A percentile compares a stretch with the other conserved stretches of the same genome.
Evolutionary conservation across 2,329 filamentous ascomycete genomes (phyloP).

Genomic region (Alternaria gaisen): DNA sequence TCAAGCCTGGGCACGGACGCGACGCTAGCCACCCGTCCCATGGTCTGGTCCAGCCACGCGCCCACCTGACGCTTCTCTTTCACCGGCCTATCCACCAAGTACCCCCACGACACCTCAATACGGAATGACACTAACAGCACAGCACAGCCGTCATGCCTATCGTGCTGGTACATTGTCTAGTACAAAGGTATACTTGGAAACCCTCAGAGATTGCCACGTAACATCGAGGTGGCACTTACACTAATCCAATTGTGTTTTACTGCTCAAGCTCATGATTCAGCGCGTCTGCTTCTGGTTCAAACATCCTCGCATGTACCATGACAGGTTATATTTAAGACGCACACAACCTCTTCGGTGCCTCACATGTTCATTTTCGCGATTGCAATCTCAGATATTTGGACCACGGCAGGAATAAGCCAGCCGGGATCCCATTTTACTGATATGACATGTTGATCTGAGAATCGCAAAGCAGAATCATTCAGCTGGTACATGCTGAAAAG

Average conservation of each 20-base stretch:
- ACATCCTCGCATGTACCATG: neutral
- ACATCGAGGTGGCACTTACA: neutral
- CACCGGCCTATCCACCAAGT: neutral
- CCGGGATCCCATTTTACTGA: neutral
- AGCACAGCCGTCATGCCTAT: neutral
- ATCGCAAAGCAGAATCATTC: neutral
- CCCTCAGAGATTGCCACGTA: neutral
- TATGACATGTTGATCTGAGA: neutral
- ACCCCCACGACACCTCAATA: neutral
- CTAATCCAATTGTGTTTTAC: neutral
- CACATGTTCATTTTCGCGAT: neutral
- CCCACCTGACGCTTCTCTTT: conserved; percentile 15
- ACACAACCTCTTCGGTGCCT: neutral
- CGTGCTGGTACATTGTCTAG: neutral
- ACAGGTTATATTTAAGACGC: neutral
- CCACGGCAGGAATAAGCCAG: neutral
- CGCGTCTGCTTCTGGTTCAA: neutral
- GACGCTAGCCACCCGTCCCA: conserved; percentile 11
- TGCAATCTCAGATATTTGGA: neutral
- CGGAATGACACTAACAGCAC: neutral
- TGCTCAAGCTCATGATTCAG: neutral
- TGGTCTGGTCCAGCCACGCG: conserved; percentile 11
- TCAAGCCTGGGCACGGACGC: conserved; percentile 14
- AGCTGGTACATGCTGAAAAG: neutral
- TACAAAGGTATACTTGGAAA: neutral